Evolutionary conservation across 2,329 filamentous ascomycete genomes (phyloP), one percentile per base, ranked within the genome.

Genomic region (Talaromyces sp.): DNA sequence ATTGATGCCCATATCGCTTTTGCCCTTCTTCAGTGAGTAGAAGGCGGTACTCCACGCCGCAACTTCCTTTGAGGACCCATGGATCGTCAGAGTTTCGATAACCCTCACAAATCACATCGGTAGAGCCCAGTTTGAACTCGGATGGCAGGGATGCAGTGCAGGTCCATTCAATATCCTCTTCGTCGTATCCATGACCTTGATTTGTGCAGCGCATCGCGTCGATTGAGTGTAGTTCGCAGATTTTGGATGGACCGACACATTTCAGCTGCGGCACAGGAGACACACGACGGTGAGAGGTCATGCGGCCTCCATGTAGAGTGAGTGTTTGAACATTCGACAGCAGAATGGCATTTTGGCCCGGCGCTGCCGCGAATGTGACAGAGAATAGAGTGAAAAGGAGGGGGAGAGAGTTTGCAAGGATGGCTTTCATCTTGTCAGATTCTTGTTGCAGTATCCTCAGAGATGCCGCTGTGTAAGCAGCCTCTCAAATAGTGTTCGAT

Each of bases 21-120:
- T 92, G 86, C 3, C 94, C 94, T 63, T 82, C 80, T 11, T 88
- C 85, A 0, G 92, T 97, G 57, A 97, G 79, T 0, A 89, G 74
- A 7, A 97, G 76, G 14, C 88, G 82, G 75, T 97, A 97, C 76
- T 96, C 91, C 26, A 96, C 92, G 14, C 89, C 94, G 75, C 93
- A 97, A 73, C 90, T 94, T 24, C 94, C 94, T 69, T 90, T 92
- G 58, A 97, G 78, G n/a, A 97, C 84, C 73, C 91, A 95, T 0
- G 86, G 85, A 72, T 97, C 94, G 53, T 93, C 85, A 0, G 88
- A 76, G 14, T 79, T 81, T 61, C 84, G 79, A 76, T 96, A 97
- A 11, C 94, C 93, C 71, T 99, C 93, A 74, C 94, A 99, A 11
- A 92, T 80, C 59, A 97, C 93, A 63, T 97, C 92, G 11, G 93